These are phyloP conservation scores for Cyberlindnera amylophila DNA, from an alignment of 805 yeast species.

Conservation along the genomic window DNA sequence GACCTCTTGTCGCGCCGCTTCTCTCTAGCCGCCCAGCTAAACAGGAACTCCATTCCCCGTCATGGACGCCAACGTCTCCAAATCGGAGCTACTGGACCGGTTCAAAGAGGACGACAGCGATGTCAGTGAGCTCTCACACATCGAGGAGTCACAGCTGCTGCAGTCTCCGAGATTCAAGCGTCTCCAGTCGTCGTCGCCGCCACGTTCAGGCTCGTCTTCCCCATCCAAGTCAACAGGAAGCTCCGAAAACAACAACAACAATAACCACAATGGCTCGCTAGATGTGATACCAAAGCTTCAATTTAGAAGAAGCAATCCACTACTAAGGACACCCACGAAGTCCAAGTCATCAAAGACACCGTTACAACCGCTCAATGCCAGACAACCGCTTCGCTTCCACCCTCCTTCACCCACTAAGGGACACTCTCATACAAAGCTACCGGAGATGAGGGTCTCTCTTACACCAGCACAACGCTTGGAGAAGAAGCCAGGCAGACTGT, in stretches of 20 bases:
- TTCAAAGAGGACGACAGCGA: conserved; percentile 26
- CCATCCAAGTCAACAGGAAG: conserved; percentile 16
- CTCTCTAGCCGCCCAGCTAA: no score
- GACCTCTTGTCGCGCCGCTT: no score
- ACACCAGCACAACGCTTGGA: conserved; percentile 53
- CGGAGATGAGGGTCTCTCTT: conserved; percentile 22
- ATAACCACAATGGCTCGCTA: conserved; percentile 15
- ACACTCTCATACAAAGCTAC: neutral
- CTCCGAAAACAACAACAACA: conserved; percentile 16
- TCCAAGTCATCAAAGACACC: conserved; percentile 9
- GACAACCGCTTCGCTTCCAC: conserved; percentile 7
- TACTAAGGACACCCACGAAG: conserved; percentile 25
- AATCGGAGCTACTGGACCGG: conserved; percentile 20
- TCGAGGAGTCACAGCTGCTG: conserved; percentile 26
- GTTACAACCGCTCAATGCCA: conserved; percentile 15
- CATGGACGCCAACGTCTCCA: conserved; percentile 19
- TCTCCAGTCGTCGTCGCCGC: conserved; percentile 25
- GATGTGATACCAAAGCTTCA: conserved; percentile 24
- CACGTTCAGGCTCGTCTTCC: conserved; percentile 23
- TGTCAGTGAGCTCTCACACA: conserved; percentile 21
- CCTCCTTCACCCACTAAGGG: conserved; percentile 19
- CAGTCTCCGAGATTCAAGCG: conserved; percentile 27
- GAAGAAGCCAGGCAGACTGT: conserved; percentile 33
- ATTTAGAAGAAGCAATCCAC: conserved; percentile 13
- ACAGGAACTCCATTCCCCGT: neutral